Evolutionary conservation across 495 filamentous ascomycete species (phyloP).

Genomic region (Penicillium nucicola): DNA sequence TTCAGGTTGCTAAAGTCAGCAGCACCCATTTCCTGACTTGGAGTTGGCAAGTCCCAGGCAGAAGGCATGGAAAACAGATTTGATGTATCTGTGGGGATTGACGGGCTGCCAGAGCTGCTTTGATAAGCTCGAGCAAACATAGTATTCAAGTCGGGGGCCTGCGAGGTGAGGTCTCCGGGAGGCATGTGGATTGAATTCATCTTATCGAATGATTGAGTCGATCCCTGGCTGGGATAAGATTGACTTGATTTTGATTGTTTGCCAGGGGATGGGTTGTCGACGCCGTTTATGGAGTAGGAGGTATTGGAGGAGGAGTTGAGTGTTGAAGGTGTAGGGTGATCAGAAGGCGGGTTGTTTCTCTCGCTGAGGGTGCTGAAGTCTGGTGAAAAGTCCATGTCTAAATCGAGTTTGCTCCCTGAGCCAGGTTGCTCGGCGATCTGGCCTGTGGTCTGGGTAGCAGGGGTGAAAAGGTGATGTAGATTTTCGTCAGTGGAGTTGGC

Average conservation of each 20-base stretch:
- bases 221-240: constrained; percentile 5
- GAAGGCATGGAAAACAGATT: constrained; percentile 16
- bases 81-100: constrained; percentile 6
- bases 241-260: constrained; percentile 14
- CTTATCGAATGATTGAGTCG: constrained; percentile 15
- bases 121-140: constrained; percentile 13
- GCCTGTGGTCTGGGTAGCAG: neutral
- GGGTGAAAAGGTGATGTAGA: constrained; percentile 3
- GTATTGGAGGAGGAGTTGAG: constrained; percentile 36
- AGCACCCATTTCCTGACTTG: constrained; percentile 11
- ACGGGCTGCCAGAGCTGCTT: constrained; percentile 5
- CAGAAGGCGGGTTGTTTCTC: constrained; percentile 27
- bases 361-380: constrained; percentile 26
- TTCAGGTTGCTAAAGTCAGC: constrained; percentile 18
- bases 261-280: constrained; percentile 20
- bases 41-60: constrained; percentile 24
- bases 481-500: constrained; percentile 4
- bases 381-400: constrained; percentile 32
- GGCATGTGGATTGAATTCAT: constrained; percentile 14
- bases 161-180: constrained; percentile 8
- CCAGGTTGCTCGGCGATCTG: constrained; percentile 3
- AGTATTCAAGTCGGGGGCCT: constrained; percentile 8
- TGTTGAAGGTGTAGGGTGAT: constrained; percentile 35
- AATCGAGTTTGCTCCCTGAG: constrained; percentile 15
- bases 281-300: constrained; percentile 27